phyloP scores from a whole-genome alignment of 2,329 filamentous ascomycete species.

The Penicillium sp. region DNA sequence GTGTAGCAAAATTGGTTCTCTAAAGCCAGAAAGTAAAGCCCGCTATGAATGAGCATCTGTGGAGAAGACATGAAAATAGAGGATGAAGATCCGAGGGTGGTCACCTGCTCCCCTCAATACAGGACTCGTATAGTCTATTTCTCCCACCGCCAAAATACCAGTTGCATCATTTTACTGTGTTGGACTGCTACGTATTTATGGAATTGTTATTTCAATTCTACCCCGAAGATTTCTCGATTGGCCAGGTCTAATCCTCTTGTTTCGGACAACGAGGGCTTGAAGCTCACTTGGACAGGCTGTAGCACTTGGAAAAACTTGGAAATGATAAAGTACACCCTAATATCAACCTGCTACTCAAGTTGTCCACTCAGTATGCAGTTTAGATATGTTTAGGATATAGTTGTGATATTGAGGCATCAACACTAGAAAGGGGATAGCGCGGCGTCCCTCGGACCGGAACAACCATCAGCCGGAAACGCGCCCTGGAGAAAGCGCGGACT shows the following conservation, averaged over 20 bases:
- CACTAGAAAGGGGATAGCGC: slow-evolving; percentile 1
- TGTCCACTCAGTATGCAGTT: not conserved
- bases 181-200: too few relatives aligned
- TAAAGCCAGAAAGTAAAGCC: not conserved
- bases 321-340: too few relatives aligned
- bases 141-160: too few relatives aligned
- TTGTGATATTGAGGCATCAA: slow-evolving; percentile 1
- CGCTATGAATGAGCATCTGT: not conserved
- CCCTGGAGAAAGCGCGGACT: slow-evolving; percentile 32
- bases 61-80: not conserved
- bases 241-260: too few relatives aligned
- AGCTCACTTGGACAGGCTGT: too few relatives aligned
- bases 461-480: slow-evolving; percentile 19
- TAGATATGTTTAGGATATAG: not conserved
- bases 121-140: not conserved
- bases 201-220: too few relatives aligned
- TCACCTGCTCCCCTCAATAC: not conserved
- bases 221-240: too few relatives aligned
- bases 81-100: not conserved
- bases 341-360: too few relatives aligned
- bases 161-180: too few relatives aligned
- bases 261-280: too few relatives aligned
- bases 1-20: not conserved
- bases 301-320: too few relatives aligned
- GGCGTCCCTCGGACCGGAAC: slow-evolving; percentile 2